Percentiles rank a stretch among this genome's conserved stretches.
phyloP scores from a whole-genome alignment of 2,329 filamentous ascomycete species.

The Monilinia fructigena region DNA sequence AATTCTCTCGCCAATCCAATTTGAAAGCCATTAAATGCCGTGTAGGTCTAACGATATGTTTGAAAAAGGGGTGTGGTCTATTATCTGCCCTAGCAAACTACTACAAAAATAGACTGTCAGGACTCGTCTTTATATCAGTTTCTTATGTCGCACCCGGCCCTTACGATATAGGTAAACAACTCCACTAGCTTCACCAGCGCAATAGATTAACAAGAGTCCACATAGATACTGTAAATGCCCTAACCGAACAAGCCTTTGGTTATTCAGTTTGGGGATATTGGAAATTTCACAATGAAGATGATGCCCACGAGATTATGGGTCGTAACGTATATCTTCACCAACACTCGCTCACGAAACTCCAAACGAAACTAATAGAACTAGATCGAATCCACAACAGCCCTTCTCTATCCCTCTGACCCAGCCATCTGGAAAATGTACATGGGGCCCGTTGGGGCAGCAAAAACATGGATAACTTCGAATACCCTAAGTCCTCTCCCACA shows the following conservation, averaged over 20 bases:
- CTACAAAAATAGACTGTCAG: constrained; percentile 25
- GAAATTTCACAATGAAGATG: constrained; percentile 28
- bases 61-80: constrained; percentile 23
- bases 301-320: constrained; percentile 25
- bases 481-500: constrained; percentile 23
- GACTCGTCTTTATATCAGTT: constrained; percentile 23
- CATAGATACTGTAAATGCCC: constrained; percentile 22
- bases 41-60: constrained; percentile 15
- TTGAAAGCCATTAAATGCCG: not conserved
- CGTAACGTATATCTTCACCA: constrained; percentile 25
- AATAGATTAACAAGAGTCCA: not conserved
- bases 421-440: constrained; percentile 26
- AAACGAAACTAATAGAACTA: constrained; percentile 21
- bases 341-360: not conserved
- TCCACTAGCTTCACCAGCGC: not conserved
- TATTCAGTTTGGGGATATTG: constrained; percentile 28
- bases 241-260: constrained; percentile 20
- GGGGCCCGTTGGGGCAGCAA: constrained; percentile 24
- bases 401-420: constrained; percentile 23
- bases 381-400: constrained; percentile 25
- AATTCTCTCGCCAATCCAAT: not conserved
- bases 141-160: constrained; percentile 23
- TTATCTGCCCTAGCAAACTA: constrained; percentile 26
- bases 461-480: constrained; percentile 24
- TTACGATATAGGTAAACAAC: not conserved